A percentile compares a stretch with the other conserved stretches of the same genome.
Evolutionary conservation across 129 eudicot species (phyloP).

Genomic region (Logfia minima): DNA sequence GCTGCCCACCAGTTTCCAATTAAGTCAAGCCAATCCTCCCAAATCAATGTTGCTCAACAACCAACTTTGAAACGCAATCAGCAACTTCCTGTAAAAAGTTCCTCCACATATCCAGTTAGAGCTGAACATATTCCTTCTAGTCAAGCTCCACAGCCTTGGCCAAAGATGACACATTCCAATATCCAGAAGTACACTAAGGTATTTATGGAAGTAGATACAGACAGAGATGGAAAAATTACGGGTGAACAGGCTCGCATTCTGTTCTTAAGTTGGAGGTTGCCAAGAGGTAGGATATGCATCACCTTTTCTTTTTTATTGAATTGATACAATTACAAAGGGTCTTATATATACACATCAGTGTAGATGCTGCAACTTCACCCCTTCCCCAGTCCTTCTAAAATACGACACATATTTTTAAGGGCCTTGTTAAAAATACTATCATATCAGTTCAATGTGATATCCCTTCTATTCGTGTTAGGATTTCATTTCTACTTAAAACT

Average conservation of each 20-base stretch:
- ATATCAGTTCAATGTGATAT: not conserved
- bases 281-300: slow-evolving; percentile 51
- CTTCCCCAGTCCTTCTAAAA: not conserved
- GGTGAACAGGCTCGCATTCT: slow-evolving; percentile 84
- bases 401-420: not conserved
- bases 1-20: slow-evolving; percentile 37
- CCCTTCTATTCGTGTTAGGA: not conserved
- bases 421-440: not conserved
- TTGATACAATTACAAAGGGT: slow-evolving; percentile 22
- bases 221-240: slow-evolving; percentile 81
- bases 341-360: not conserved
- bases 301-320: slow-evolving; percentile 14
- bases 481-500: not conserved
- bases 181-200: slow-evolving; percentile 83
- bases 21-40: slow-evolving; percentile 7
- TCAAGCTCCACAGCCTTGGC: slow-evolving; percentile 65
- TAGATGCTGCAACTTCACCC: not conserved
- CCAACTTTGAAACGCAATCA: slow-evolving; percentile 42
- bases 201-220: slow-evolving; percentile 78
- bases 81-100: slow-evolving; percentile 42
- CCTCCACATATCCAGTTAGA: slow-evolving; percentile 21
- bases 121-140: slow-evolving; percentile 3
- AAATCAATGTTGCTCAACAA: slow-evolving; percentile 35
- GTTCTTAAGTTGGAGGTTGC: slow-evolving; percentile 85
- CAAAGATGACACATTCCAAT: slow-evolving; percentile 73